These are phyloP conservation scores for Pholiota molesta DNA, from an alignment of 768 basidiomycete species.

Conservation along the genomic window DNA sequence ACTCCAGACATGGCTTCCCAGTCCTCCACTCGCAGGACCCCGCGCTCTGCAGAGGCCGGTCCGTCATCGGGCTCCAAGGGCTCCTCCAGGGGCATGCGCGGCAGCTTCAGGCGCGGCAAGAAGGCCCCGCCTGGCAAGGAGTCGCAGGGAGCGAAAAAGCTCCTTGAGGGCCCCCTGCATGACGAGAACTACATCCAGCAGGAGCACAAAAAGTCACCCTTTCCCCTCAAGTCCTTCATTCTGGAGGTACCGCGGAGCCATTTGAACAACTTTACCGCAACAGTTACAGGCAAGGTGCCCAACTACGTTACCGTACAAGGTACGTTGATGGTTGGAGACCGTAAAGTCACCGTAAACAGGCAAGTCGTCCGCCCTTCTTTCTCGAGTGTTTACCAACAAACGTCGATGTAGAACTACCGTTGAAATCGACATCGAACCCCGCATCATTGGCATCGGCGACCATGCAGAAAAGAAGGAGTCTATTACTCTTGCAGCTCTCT, in stretches of 20 bases:
- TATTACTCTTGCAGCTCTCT: slow-evolving; percentile 74
- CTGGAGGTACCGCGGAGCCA: slow-evolving; percentile 40
- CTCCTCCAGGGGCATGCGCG: slow-evolving; percentile 5
- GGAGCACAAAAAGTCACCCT: slow-evolving; percentile 31
- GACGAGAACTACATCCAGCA: slow-evolving; percentile 36
- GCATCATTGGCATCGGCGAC: slow-evolving; percentile 67
- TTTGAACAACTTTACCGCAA: slow-evolving; percentile 42
- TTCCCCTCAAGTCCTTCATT: slow-evolving; percentile 34
- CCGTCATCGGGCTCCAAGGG: slow-evolving; percentile 16
- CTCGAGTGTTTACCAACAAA: neutral
- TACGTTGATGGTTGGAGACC: slow-evolving; percentile 23
- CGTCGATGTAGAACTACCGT: slow-evolving; percentile 40
- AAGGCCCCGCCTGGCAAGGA: neutral
- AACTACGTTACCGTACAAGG: slow-evolving; percentile 37
- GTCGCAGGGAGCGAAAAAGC: slow-evolving; percentile 3
- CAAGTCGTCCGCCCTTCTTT: slow-evolving; percentile 24
- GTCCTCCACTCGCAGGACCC: slow-evolving; percentile 19
- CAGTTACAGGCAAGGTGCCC: slow-evolving; percentile 30
- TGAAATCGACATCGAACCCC: slow-evolving; percentile 37
- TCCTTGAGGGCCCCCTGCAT: slow-evolving; percentile 37
- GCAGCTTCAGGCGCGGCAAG: slow-evolving; percentile 15
- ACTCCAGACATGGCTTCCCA: slow-evolving; percentile 12
- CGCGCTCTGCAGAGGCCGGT: slow-evolving; percentile 16
- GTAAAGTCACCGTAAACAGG: slow-evolving; percentile 45
- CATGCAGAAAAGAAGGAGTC: slow-evolving; percentile 60